Conservation (phyloP, 257 asterid genomes). For the Anisodus acutangulus region DNA sequence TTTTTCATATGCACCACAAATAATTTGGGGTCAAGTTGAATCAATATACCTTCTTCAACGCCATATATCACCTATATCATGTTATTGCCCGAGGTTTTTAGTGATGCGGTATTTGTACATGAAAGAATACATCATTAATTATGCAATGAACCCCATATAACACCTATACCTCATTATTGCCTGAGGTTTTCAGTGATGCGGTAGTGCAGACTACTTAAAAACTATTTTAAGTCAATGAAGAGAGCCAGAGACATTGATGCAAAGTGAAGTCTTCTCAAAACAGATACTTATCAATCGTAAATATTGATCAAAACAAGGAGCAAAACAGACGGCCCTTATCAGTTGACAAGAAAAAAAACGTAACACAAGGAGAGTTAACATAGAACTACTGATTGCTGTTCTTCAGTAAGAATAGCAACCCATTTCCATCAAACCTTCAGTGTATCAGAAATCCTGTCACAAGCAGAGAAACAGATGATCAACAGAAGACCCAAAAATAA, state of each 20-base stretch:
- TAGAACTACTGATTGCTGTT: background rate
- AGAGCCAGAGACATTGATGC: background rate
- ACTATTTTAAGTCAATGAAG: background rate
- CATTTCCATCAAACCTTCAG: background rate
- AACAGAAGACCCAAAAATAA: background rate
- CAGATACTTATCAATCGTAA: background rate
- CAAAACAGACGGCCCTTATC: background rate
- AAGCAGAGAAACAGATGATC: background rate
- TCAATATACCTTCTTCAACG: no score
- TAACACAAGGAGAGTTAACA: background rate
- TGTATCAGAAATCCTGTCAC: background rate
- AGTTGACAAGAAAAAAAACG: background rate
- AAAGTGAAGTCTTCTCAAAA: background rate
- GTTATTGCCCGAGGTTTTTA: no score
- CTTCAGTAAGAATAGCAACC: background rate
- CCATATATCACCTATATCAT: no score
- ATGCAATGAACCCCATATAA: background rate
- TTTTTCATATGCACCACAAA: no score
- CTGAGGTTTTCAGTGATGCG: background rate
- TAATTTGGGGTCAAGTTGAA: no score
- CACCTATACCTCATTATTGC: no score
- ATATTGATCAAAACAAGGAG: background rate
- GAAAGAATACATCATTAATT: background rate
- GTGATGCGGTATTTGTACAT: no score
- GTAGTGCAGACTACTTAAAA: background rate